A percentile compares a stretch with the other conserved stretches of the same genome.
These are phyloP conservation scores for Parathielavia hyrcaniae DNA, from an alignment of 495 filamentous ascomycete species.

Conservation along the genomic window DNA sequence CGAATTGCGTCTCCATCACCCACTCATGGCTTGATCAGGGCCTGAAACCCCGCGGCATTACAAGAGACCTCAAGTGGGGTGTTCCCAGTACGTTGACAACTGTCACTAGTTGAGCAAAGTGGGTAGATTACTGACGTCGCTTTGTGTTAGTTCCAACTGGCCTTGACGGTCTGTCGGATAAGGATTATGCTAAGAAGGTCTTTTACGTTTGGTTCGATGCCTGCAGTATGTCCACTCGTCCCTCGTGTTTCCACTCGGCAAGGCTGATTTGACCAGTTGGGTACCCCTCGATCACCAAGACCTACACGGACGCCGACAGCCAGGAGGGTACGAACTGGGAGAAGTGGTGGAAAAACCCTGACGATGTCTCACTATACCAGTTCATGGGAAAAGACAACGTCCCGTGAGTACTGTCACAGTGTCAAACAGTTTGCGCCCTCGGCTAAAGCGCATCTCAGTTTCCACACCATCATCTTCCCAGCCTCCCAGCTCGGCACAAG, in stretches of 20 bases:
- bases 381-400: slow-evolving; percentile 99
- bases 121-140: background rate
- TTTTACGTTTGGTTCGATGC: slow-evolving; percentile 99
- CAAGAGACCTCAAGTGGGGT: slow-evolving; percentile 89
- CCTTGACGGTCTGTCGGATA: slow-evolving; percentile 23
- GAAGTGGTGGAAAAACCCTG: slow-evolving; percentile 89
- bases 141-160: slow-evolving; percentile 26
- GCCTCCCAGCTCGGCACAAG: slow-evolving; percentile 75
- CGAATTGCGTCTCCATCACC: slow-evolving; percentile 65
- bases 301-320: slow-evolving; percentile 59
- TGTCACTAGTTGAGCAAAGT: slow-evolving; percentile 34
- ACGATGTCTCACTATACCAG: slow-evolving; percentile 86
- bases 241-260: background rate
- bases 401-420: slow-evolving; percentile 33
- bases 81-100: slow-evolving; percentile 41
- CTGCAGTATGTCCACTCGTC: slow-evolving; percentile 46
- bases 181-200: slow-evolving; percentile 67
- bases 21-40: slow-evolving; percentile 78
- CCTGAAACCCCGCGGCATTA: slow-evolving; percentile 77
- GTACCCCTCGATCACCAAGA: slow-evolving; percentile 90
- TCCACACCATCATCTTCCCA: slow-evolving; percentile 89
- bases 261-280: slow-evolving; percentile 47
- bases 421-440: background rate
- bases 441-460: slow-evolving; percentile 33
- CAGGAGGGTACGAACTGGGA: slow-evolving; percentile 59